A percentile compares a stretch with the other conserved stretches of the same genome.
Evolutionary conservation across 495 filamentous ascomycete genomes (phyloP).

Genomic region (Neurospora sp.): DNA sequence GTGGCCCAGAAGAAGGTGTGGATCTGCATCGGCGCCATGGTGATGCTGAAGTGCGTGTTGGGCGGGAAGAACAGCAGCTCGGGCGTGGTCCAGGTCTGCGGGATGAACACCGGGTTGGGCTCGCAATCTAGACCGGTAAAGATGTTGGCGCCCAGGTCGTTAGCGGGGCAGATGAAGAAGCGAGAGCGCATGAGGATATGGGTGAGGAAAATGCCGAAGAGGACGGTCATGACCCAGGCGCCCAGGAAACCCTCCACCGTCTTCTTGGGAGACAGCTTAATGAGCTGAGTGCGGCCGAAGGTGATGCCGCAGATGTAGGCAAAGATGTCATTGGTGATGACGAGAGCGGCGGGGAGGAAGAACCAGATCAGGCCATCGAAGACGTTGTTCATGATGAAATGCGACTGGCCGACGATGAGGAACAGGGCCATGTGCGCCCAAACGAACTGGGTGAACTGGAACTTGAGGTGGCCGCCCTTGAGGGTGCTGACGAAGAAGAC

Average conservation of each 20-base stretch:
- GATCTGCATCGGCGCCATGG: slow-evolving; percentile 83
- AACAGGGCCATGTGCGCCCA: slow-evolving; percentile 99
- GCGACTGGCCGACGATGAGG: slow-evolving; percentile 93
- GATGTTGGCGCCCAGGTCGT: slow-evolving; percentile 87
- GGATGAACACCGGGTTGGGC: slow-evolving; percentile 86
- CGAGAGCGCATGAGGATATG: slow-evolving; percentile 84
- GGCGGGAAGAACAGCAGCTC: slow-evolving; percentile 48
- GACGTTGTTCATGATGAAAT: slow-evolving; percentile 99
- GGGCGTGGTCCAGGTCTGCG: slow-evolving; percentile 73
- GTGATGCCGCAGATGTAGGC: slow-evolving; percentile 97
- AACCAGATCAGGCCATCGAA: slow-evolving; percentile 99
- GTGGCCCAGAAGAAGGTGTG: slow-evolving; percentile 85
- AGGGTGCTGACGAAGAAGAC: slow-evolving; percentile 98
- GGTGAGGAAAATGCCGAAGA: slow-evolving; percentile 74
- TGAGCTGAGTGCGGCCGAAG: slow-evolving; percentile 91
- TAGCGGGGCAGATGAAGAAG: slow-evolving; percentile 98
- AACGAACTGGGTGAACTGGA: slow-evolving; percentile 98
- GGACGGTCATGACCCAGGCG: slow-evolving; percentile 89
- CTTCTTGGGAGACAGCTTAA: slow-evolving; percentile 98
- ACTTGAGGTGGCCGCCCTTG: slow-evolving; percentile 88
- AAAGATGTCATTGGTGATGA: slow-evolving; percentile 98
- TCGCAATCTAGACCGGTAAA: slow-evolving; percentile 83
- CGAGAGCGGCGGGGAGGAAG: slow-evolving; percentile 88
- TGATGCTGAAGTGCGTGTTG: slow-evolving; percentile 43
- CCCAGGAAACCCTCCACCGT: slow-evolving; percentile 97